These are phyloP conservation scores for Aureobasidium leucospermi DNA, from an alignment of 2,329 filamentous ascomycete species.

Conservation along the genomic window DNA sequence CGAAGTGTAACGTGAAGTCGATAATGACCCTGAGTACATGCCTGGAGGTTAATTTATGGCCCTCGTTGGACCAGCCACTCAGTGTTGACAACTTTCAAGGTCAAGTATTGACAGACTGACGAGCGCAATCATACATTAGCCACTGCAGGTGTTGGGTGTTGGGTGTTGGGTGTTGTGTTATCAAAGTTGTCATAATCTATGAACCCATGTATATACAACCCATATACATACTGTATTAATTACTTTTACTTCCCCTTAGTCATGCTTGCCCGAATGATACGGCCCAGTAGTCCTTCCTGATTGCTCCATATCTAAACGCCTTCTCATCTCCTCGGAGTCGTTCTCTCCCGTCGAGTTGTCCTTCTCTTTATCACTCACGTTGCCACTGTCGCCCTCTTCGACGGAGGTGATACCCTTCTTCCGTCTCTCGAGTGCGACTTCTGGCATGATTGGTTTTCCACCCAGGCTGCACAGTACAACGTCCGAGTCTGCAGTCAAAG, in stretches of 20 bases:
- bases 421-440: conserved; percentile 22
- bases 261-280: background rate
- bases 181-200: too few species aligned
- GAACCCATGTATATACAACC: background rate
- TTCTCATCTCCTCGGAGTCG: conserved; percentile 33
- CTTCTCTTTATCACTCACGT: conserved; percentile 37
- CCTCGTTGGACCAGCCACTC: too few species aligned
- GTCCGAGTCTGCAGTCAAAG: conserved; percentile 47
- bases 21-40: too few species aligned
- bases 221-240: background rate
- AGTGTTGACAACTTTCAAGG: too few species aligned
- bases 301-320: background rate
- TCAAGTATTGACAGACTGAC: too few species aligned
- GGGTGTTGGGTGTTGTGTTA: too few species aligned
- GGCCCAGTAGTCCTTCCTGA: background rate
- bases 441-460: conserved; percentile 37
- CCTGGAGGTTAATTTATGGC: too few species aligned
- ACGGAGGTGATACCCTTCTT: conserved; percentile 18
- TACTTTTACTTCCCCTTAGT: background rate
- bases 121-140: too few species aligned
- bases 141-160: too few species aligned
- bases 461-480: conserved; percentile 48
- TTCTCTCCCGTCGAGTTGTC: conserved; percentile 31
- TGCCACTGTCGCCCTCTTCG: conserved; percentile 23
- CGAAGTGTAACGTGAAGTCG: too few species aligned